Evolutionary conservation across 352 stramenopile species (phyloP), one percentile per base, ranked within the genome.

Genomic region (Phytophthora pisi): DNA sequence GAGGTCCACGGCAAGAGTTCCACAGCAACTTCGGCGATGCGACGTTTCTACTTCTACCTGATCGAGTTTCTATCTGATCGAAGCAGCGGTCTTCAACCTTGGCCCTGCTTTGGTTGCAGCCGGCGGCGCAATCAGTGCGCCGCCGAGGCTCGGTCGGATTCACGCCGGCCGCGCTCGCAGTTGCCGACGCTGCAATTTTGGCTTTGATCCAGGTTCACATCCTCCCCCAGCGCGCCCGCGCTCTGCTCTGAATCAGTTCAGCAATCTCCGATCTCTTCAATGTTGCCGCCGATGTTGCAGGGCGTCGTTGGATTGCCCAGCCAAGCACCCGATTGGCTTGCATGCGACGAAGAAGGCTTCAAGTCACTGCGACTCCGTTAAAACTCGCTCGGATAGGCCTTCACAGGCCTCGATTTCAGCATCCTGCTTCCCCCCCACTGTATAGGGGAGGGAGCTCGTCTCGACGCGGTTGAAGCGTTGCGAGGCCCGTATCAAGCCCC

Each of bases 1-100:
- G 34, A 42, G 34, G 34, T 42, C 8, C 26, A 28, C 28, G 28
- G 28, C 28, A 34, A 34, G 36, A 42, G 13, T 42, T 42, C 34
- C 34, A 5, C 11, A 38, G 31, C 31, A 31, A 31, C 28, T 34
- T 10, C 28, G 28, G 28, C 28, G 28, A 34, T 9, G 28, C 28
- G 28, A 34, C 28, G 6, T 49, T 23, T 49, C 15, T 49, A 23
- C 10, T 20, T 23, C 15, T 9, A 49, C 15, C 13, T 10, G n/a
- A 9, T 15, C 34, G 34, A 40, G 38, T 61, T 62, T 67, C 63
- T 66, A 69, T 59, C 46, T n/a, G 31, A n/a, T 43, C 52, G 15
- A 52, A 60, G 52, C 59, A 60, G 34, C 13, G 24, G 20, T 45
- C 61, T 68, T 66, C 57, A 68, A 69, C 54, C 46, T 57, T 69